Base-by-base conservation (phyloP, 148 eudicot genomes). In the Diospyros lotus region DNA sequence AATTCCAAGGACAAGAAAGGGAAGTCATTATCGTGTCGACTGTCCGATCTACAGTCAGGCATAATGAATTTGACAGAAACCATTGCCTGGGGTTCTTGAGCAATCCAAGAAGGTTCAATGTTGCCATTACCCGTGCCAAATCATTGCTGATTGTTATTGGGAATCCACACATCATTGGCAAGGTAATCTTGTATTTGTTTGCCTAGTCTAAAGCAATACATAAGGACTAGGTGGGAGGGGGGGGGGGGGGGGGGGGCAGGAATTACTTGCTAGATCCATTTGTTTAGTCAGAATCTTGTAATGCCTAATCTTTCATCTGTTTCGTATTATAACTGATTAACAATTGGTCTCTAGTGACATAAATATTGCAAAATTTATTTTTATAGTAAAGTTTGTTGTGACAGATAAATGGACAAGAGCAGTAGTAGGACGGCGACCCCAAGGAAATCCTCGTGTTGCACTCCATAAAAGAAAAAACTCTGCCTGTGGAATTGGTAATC, bases 1-100 rank as follows among this genome's bases (percentile, higher is more conserved):
- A 93, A 74, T 95, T 95, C 75, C 99, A 95, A 67, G 99, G 99
- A 48, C 99, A 95, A 77, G 99, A 95, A 80, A 86, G 84, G 78
- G 74, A 88, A 64, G 89, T 93, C 0, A 93, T 92, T 41, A 91
- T 95, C 4, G 76, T 95, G 63, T 95, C 99, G n/a, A 95, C 99
- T 4, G 99, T 95, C 6, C 77, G 97, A 39, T 95, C 99, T 4
- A 95, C 99, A 1, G 48, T 95, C 73, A 89, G 85, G 66, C 96
- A 95, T 75, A 88, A 95, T 43, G 91, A 91, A 8, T 88, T 88
- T 77, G 99, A 95, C 82, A 85, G 58, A 73, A 78, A 75, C 56
- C 84, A 85, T 76, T 90, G 83, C 80, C 79, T 95, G 84, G 99
- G 99, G 50, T 95, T 95, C 72, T 82, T 95, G 76, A 92, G 99